Conservation (phyloP, 2,329 filamentous ascomycete genomes). For the Paraphaeosphaeria sporulosa region DNA sequence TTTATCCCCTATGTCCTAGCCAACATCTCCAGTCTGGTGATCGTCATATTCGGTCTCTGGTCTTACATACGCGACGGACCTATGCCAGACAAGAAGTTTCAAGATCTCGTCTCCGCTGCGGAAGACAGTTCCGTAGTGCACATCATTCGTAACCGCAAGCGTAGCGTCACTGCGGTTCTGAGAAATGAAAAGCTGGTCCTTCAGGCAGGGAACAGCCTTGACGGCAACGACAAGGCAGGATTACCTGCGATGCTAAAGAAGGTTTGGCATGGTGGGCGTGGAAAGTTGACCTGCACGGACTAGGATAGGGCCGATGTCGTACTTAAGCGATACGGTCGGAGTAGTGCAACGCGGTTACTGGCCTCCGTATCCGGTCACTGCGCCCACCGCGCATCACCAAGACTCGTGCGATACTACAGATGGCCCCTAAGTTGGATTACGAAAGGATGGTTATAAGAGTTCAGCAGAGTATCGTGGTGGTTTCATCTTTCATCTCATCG, state of each 20-base stretch:
- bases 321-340: constrained; percentile 7
- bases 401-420: not conserved
- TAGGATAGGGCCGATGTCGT: not conserved
- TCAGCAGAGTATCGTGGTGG: not conserved
- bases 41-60: constrained; percentile 15
- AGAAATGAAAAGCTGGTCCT: constrained; percentile 14
- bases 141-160: constrained; percentile 13
- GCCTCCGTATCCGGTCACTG: constrained; percentile 3
- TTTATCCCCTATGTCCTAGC: constrained; percentile 20
- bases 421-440: not conserved
- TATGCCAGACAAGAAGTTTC: constrained; percentile 23
- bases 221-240: not conserved
- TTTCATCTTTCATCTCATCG: not conserved
- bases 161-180: constrained; percentile 13
- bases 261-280: not conserved
- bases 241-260: not conserved
- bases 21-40: constrained; percentile 18
- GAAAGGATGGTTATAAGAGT: not conserved
- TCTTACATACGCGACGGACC: constrained; percentile 19
- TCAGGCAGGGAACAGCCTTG: not conserved
- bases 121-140: constrained; percentile 18
- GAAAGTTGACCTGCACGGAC: constrained; percentile 3
- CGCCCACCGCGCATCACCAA: not conserved
- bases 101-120: constrained; percentile 20
- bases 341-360: constrained; percentile 3